Percentiles rank a stretch among this genome's conserved stretches.
phyloP scores from a whole-genome alignment of 2,329 filamentous ascomycete genomes.

The Gyromitra esculenta region DNA sequence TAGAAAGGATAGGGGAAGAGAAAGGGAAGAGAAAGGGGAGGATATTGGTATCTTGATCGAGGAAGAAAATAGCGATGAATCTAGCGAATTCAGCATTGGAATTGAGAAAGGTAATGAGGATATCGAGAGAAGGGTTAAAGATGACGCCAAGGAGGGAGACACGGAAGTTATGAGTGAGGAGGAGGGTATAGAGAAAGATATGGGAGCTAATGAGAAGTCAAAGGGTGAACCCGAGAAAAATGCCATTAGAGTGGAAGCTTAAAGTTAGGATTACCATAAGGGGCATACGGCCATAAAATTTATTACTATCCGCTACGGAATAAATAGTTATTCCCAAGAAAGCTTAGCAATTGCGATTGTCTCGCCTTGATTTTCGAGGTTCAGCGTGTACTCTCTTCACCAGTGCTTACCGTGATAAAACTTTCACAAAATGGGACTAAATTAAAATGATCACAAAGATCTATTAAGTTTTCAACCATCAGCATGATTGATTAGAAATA shows the following conservation, averaged over 20 bases:
- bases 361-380: background rate
- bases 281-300: background rate
- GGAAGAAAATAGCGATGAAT: background rate
- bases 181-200: background rate
- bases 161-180: background rate
- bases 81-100: background rate
- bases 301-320: background rate
- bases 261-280: background rate
- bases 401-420: no score
- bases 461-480: background rate
- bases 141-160: background rate
- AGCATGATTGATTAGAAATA: background rate
- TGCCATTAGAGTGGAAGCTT: background rate
- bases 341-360: background rate
- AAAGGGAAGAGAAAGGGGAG: background rate
- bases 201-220: background rate
- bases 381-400: no score
- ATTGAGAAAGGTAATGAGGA: background rate
- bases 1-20: background rate
- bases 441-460: background rate
- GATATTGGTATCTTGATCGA: background rate
- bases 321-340: background rate
- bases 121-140: background rate
- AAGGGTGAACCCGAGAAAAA: background rate
- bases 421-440: background rate